Percentiles rank a stretch among this genome's conserved stretches.
Evolutionary conservation across 352 stramenopile species (phyloP).

Genomic region (Blastocystis sp.): DNA sequence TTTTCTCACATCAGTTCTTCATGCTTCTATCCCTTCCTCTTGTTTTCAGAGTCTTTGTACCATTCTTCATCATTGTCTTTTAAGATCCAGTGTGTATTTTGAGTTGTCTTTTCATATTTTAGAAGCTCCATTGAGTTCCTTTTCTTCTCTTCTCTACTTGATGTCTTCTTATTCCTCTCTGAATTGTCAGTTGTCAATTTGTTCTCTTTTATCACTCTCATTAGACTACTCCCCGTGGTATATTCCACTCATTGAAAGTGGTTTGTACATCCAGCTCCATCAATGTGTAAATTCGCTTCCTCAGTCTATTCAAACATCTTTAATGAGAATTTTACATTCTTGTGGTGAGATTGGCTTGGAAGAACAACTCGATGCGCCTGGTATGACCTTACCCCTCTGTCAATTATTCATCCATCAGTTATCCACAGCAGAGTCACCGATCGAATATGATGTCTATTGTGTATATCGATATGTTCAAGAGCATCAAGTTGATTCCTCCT

Average conservation of each 20-base stretch:
- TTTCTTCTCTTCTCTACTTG: slow-evolving; percentile 20
- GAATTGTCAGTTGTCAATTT: neutral
- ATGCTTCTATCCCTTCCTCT: neutral
- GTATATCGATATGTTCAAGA: neutral
- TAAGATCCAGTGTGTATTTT: neutral
- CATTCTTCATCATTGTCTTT: slow-evolving; percentile 8
- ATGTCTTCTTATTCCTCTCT: neutral
- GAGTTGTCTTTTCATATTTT: neutral
- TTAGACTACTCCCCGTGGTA: neutral
- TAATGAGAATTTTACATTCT: neutral
- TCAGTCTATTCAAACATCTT: neutral
- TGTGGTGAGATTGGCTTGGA: neutral
- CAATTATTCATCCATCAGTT: neutral
- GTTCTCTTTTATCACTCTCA: neutral
- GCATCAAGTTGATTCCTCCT: neutral
- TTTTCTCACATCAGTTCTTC: neutral
- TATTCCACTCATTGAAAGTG: slow-evolving; percentile 19
- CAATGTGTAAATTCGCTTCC: neutral
- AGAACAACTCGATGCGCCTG: neutral
- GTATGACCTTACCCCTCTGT: neutral
- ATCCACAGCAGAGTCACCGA: neutral
- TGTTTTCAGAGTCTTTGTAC: slow-evolving; percentile 3
- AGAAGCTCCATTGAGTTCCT: neutral
- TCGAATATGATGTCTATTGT: neutral
- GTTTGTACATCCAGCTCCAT: slow-evolving; percentile 1